Evolutionary conservation across 805 yeast genomes (phyloP).

Genomic region (Nakazawaea populi): DNA sequence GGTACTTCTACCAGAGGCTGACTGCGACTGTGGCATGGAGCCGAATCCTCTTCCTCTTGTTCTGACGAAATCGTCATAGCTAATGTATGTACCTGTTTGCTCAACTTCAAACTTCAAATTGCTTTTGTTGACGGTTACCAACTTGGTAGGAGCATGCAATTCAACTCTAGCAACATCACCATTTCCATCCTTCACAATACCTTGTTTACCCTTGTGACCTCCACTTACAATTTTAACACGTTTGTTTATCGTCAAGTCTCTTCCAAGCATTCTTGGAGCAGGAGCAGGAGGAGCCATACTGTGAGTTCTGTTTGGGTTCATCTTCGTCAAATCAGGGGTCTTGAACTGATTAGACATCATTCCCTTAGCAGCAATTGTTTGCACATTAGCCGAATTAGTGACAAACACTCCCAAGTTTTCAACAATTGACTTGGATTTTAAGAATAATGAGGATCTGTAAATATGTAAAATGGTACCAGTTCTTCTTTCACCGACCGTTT

Average conservation of each 20-base stretch:
- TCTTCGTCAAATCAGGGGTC: slow-evolving; percentile 65
- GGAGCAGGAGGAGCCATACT: slow-evolving; percentile 55
- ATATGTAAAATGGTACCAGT: slow-evolving; percentile 87
- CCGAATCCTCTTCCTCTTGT: slow-evolving; percentile 24
- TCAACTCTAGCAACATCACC: slow-evolving; percentile 91
- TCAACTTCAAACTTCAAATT: slow-evolving; percentile 67
- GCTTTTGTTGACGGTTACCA: slow-evolving; percentile 74
- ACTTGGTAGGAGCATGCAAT: slow-evolving; percentile 86
- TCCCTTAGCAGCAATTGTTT: slow-evolving; percentile 81
- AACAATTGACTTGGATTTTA: slow-evolving; percentile 69
- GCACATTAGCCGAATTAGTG: slow-evolving; percentile 65
- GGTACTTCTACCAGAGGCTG: slow-evolving; percentile 19
- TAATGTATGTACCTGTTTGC: slow-evolving; percentile 60
- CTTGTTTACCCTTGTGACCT: slow-evolving; percentile 93
- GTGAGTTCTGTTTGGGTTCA: slow-evolving; percentile 71
- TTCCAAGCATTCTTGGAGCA: slow-evolving; percentile 55
- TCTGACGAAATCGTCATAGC: slow-evolving; percentile 75
- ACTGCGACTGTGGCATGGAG: slow-evolving; percentile 10
- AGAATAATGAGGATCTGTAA: slow-evolving; percentile 71
- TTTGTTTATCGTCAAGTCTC: slow-evolving; percentile 77
- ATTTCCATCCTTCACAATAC: slow-evolving; percentile 89
- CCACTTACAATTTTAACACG: slow-evolving; percentile 83
- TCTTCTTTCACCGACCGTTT: slow-evolving; percentile 73
- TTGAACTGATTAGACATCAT: slow-evolving; percentile 48
- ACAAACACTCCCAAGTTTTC: slow-evolving; percentile 94